Percentiles rank a stretch among this genome's conserved stretches.
Conservation (phyloP, 2,329 filamentous ascomycete genomes). For the Fusarium kyushuense region DNA sequence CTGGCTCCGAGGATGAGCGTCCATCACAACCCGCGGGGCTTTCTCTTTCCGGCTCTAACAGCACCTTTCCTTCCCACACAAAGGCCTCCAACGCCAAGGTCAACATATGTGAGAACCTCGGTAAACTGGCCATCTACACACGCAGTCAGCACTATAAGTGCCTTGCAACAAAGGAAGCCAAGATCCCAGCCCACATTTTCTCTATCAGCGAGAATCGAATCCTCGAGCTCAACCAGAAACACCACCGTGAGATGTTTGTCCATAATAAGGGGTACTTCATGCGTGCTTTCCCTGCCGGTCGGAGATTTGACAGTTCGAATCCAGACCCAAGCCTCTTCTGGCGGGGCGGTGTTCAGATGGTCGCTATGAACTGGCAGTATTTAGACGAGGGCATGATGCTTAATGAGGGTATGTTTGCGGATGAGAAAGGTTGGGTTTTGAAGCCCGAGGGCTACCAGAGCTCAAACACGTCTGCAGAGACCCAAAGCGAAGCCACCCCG, state of each 20-base stretch:
- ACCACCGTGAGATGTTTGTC: constrained; percentile 79
- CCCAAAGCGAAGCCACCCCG: constrained; percentile 60
- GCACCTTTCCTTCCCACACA: constrained; percentile 30
- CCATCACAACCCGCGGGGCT: constrained; percentile 27
- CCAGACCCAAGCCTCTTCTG: constrained; percentile 93
- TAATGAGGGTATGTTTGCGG: constrained; percentile 97
- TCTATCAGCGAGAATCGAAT: constrained; percentile 90
- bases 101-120: constrained; percentile 76
- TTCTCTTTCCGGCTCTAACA: constrained; percentile 28
- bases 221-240: constrained; percentile 65
- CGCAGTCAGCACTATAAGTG: constrained; percentile 83
- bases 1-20: constrained; percentile 60
- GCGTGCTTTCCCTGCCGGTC: constrained; percentile 87
- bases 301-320: constrained; percentile 88
- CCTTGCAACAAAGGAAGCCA: constrained; percentile 73
- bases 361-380: constrained; percentile 96
- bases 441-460: constrained; percentile 82
- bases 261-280: constrained; percentile 93
- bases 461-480: constrained; percentile 54
- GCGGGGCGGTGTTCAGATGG: constrained; percentile 97
- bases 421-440: constrained; percentile 83
- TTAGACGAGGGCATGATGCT: constrained; percentile 95
- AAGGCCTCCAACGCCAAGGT: constrained; percentile 65
- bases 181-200: constrained; percentile 77
- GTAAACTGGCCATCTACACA: constrained; percentile 85